Percentiles rank a stretch among this genome's conserved stretches.
Conservation (phyloP, 139 green algal genomes). For the Chlamydomonas applanata region DNA sequence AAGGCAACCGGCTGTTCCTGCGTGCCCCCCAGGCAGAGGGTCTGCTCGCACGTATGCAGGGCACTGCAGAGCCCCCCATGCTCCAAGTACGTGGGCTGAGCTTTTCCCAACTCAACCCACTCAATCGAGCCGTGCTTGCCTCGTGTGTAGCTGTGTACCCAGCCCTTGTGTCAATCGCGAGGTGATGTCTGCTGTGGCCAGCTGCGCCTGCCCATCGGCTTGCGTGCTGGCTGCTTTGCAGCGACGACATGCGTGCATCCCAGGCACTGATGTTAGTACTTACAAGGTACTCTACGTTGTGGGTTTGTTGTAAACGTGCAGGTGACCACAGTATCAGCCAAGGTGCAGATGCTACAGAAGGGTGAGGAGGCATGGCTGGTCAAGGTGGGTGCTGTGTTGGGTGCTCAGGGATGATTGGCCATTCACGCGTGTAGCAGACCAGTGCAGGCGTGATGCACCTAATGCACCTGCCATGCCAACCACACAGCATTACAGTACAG, state of each 20-base stretch:
- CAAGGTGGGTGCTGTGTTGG: too few relatives aligned
- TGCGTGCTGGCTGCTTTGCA: not conserved
- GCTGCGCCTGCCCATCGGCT: too few relatives aligned
- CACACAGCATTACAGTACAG: too few relatives aligned
- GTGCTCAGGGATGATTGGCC: too few relatives aligned
- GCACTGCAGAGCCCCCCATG: not conserved
- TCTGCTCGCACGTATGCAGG: not conserved
- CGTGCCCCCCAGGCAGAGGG: conserved; percentile 7
- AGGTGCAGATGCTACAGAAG: conserved; percentile 18
- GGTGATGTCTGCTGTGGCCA: too few relatives aligned
- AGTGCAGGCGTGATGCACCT: too few relatives aligned
- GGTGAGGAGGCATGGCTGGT: conserved; percentile 31
- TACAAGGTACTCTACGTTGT: not conserved
- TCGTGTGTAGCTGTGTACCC: too few relatives aligned
- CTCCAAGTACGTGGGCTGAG: not conserved
- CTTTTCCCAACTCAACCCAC: too few relatives aligned
- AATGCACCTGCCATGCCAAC: too few relatives aligned
- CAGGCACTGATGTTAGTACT: not conserved
- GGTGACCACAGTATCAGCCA: conserved; percentile 23
- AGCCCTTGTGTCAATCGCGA: too few relatives aligned
- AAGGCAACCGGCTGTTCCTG: conserved; percentile 25
- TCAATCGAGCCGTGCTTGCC: too few relatives aligned
- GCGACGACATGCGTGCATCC: not conserved
- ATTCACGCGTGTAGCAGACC: too few relatives aligned
- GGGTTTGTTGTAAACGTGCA: not conserved